These are phyloP conservation scores for Pistacia integerrima DNA, from an alignment of 345 rosid species.

Conservation along the genomic window DNA sequence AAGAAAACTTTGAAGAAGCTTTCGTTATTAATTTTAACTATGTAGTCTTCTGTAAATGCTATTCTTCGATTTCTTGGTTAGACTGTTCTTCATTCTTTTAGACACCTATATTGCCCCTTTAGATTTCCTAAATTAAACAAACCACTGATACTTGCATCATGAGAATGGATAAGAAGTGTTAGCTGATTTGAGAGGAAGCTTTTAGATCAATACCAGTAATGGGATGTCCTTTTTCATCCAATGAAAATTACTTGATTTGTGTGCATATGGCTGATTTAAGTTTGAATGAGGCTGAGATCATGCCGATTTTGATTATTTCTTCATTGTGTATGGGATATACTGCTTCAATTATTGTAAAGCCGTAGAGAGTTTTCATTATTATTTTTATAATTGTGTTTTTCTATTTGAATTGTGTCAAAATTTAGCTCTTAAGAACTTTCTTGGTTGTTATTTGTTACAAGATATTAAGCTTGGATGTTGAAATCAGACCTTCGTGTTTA, in stretches of 20 bases:
- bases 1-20: neutral
- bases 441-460: neutral
- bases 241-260: neutral
- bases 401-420: neutral
- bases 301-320: neutral
- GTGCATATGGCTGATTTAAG: too few species aligned
- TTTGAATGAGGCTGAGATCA: too few species aligned
- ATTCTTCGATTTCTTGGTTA: too few species aligned
- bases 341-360: neutral
- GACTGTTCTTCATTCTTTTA: too few species aligned
- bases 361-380: neutral
- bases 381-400: neutral
- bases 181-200: too few species aligned
- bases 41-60: too few species aligned
- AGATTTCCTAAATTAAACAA: neutral
- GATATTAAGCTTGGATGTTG: slow-evolving; percentile 12
- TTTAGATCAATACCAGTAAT: neutral
- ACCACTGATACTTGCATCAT: neutral
- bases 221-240: neutral
- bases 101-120: neutral
- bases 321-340: neutral
- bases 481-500: slow-evolving; percentile 15
- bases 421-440: neutral
- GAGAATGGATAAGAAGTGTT: neutral
- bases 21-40: too few species aligned